These are phyloP conservation scores for Rhipidocladum racemiflorum DNA, from an alignment of 176 grass and related monocot species.

Conservation along the genomic window DNA sequence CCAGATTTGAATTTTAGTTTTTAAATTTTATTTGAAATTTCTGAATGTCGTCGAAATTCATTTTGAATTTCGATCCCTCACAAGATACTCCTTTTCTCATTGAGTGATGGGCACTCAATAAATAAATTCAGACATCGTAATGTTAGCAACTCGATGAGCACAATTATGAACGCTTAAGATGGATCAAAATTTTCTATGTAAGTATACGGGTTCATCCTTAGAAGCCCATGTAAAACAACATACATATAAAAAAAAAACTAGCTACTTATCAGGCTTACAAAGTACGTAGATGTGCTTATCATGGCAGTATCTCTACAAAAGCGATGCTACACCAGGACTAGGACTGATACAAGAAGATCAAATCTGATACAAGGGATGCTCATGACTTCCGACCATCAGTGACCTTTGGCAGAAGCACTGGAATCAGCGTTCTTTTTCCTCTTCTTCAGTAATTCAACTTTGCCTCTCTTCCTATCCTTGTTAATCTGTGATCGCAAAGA, in stretches of 20 bases:
- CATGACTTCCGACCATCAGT: background rate
- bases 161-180: background rate
- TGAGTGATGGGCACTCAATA: background rate
- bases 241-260: background rate
- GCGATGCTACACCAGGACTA: background rate
- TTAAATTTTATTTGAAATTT: too few relatives aligned
- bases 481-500: slow-evolving; percentile 38
- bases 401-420: slow-evolving; percentile 30
- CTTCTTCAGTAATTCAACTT: slow-evolving; percentile 56
- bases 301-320: background rate
- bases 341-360: too few relatives aligned
- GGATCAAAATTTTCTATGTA: background rate
- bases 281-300: background rate
- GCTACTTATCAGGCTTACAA: background rate
- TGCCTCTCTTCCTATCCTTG: slow-evolving; percentile 44
- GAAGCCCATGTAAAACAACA: background rate
- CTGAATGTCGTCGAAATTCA: too few relatives aligned
- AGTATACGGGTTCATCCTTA: background rate
- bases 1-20: too few relatives aligned
- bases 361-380: background rate
- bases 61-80: too few relatives aligned
- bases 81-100: background rate
- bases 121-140: background rate
- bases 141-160: background rate
- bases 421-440: slow-evolving; percentile 69